phyloP scores from a whole-genome alignment of 2,329 filamentous ascomycete species.

The Talaromyces sp. region DNA sequence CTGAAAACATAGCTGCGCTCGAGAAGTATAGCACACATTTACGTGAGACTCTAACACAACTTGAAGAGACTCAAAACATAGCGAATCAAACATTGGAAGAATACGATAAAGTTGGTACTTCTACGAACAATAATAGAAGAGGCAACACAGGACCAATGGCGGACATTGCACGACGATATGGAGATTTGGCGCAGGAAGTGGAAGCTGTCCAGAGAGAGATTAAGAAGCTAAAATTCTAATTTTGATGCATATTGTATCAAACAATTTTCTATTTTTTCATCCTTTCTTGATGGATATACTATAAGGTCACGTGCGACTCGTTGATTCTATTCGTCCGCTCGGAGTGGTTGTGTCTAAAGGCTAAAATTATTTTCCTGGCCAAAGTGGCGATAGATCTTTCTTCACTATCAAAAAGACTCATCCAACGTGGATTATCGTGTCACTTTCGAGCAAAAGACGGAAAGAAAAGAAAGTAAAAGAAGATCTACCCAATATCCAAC shows the following conservation, averaged over 20 bases:
- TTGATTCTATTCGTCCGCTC: not conserved
- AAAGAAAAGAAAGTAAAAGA: not conserved
- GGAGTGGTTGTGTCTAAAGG: not conserved
- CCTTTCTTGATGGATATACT: not conserved
- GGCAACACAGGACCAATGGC: slow-evolving; percentile 24
- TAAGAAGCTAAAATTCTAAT: slow-evolving; percentile 22
- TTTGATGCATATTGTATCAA: not conserved
- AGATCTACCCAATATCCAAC: not conserved
- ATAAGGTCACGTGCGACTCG: not conserved
- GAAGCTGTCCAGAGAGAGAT: slow-evolving; percentile 35
- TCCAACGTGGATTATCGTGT: not conserved
- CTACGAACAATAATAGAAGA: not conserved
- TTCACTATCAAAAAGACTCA: not conserved
- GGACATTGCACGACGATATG: slow-evolving; percentile 37
- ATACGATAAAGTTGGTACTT: slow-evolving; percentile 29
- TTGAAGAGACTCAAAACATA: slow-evolving; percentile 21
- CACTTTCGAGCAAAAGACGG: not conserved
- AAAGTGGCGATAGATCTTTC: not conserved
- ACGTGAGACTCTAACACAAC: slow-evolving; percentile 21
- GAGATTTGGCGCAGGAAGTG: slow-evolving; percentile 32
- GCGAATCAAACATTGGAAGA: slow-evolving; percentile 30
- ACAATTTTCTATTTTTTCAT: not conserved
- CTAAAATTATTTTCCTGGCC: not conserved
- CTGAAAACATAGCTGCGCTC: slow-evolving; percentile 32
- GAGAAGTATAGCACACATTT: slow-evolving; percentile 31